Conservation (phyloP, 352 stramenopile species). For the Globisporangium spinosum region DNA sequence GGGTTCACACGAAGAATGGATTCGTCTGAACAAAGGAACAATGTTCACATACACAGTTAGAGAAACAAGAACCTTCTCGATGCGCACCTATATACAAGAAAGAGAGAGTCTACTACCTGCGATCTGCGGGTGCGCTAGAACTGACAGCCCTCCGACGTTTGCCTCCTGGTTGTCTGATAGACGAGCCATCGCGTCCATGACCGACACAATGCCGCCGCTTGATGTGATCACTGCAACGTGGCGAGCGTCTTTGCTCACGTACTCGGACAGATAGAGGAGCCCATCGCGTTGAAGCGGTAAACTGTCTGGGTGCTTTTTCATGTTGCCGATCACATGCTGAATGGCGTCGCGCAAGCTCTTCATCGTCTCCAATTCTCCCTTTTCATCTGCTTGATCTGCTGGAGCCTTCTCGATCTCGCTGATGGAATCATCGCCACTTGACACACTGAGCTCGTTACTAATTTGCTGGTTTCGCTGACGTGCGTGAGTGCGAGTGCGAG, state of each 20-base stretch:
- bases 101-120: conserved; percentile 20
- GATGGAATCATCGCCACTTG: not conserved
- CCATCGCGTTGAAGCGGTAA: conserved; percentile 46
- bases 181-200: conserved; percentile 46
- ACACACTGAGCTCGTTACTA: not conserved
- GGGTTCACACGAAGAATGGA: conserved; percentile 45
- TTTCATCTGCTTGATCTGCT: not conserved
- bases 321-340: conserved; percentile 36
- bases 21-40: conserved; percentile 20
- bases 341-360: conserved; percentile 23
- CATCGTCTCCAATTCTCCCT: not conserved
- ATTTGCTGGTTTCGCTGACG: not conserved
- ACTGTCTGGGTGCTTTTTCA: conserved; percentile 34
- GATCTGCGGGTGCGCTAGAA: conserved; percentile 53
- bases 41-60: not conserved
- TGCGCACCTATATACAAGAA: not conserved
- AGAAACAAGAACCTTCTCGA: not conserved
- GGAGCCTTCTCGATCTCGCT: not conserved
- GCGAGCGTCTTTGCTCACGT: conserved; percentile 22
- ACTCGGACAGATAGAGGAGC: conserved; percentile 42
- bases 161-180: conserved; percentile 48
- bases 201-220: conserved; percentile 34
- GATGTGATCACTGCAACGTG: conserved; percentile 37
- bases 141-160: conserved; percentile 44
- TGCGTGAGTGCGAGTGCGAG: not conserved